These are phyloP conservation scores for Trypanosoma melophagium DNA, from an alignment of 208 protist genomes.

Conservation along the genomic window DNA sequence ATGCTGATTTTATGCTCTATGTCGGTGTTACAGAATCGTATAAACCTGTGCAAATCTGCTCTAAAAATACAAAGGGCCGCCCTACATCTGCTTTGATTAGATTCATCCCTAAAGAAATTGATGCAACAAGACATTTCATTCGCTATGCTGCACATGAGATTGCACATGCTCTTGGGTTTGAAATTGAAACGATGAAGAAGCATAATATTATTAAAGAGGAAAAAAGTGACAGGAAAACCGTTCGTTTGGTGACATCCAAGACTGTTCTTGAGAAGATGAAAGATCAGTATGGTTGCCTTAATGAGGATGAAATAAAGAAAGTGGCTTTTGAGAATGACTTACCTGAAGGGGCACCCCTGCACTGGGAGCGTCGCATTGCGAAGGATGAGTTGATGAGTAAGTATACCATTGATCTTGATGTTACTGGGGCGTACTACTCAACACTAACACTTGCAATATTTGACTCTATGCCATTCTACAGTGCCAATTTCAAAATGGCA, in stretches of 20 bases:
- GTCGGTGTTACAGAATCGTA: no score
- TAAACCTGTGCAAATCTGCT: no score
- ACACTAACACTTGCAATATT: slow-evolving; percentile 76
- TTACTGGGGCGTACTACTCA: slow-evolving; percentile 36
- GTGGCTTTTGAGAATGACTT: slow-evolving; percentile 20
- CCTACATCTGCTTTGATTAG: no score
- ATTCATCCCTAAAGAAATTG: no score
- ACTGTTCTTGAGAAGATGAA: slow-evolving; percentile 32
- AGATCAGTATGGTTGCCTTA: slow-evolving; percentile 23
- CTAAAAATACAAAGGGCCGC: no score
- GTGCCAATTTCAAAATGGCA: slow-evolving; percentile 50
- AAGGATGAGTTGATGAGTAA: slow-evolving; percentile 32
- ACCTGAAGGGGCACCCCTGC: slow-evolving; percentile 10
- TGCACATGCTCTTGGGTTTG: slow-evolving; percentile 33
- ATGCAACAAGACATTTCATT: no score
- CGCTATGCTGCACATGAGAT: slow-evolving; percentile 29
- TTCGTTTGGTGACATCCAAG: slow-evolving; percentile 4
- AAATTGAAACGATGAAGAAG: not conserved
- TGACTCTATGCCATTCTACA: slow-evolving; percentile 76
- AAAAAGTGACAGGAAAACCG: not conserved
- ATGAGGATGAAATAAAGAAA: slow-evolving; percentile 25
- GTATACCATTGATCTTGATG: no score
- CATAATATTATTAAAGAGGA: not conserved
- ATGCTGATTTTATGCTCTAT: no score
- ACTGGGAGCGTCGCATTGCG: slow-evolving; percentile 34